Conservation (phyloP, 352 stramenopile genomes). For the Globisporangium middletonii region DNA sequence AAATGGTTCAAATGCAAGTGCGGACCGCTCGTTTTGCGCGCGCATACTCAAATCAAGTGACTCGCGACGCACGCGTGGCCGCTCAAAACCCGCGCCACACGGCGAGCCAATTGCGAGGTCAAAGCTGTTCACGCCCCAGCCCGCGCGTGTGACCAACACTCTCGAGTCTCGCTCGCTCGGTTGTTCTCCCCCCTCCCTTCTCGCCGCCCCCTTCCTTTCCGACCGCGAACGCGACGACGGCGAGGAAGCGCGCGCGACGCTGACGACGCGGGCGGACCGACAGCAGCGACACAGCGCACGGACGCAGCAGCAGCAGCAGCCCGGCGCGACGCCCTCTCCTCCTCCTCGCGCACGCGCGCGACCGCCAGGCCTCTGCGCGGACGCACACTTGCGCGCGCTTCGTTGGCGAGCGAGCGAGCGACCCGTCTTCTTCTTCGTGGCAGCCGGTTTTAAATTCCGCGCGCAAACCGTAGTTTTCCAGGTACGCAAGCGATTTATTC, state of each 20-base stretch:
- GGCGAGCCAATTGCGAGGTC: background rate
- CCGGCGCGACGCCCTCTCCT: background rate
- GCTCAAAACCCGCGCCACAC: background rate
- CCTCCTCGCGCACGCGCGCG: too few species aligned
- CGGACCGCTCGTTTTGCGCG: too few species aligned
- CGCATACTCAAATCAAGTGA: background rate
- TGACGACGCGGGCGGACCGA: background rate
- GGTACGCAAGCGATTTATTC: background rate
- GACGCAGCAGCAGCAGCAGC: background rate
- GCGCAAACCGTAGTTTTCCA: background rate
- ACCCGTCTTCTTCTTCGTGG: background rate
- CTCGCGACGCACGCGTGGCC: background rate
- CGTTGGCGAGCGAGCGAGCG: background rate
- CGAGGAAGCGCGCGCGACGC: background rate
- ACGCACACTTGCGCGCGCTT: background rate
- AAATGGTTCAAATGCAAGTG: background rate
- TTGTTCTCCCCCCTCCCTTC: background rate
- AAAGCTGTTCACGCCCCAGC: constrained; percentile 11
- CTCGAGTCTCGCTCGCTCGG: background rate
- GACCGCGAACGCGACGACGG: background rate
- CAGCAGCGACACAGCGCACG: background rate
- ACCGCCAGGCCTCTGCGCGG: background rate
- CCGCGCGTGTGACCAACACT: constrained; percentile 19
- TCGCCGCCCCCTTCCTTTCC: background rate
- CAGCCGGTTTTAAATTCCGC: constrained; percentile 1